Conservation (phyloP, 2,329 filamentous ascomycete species). For the Fusarium redolens region DNA sequence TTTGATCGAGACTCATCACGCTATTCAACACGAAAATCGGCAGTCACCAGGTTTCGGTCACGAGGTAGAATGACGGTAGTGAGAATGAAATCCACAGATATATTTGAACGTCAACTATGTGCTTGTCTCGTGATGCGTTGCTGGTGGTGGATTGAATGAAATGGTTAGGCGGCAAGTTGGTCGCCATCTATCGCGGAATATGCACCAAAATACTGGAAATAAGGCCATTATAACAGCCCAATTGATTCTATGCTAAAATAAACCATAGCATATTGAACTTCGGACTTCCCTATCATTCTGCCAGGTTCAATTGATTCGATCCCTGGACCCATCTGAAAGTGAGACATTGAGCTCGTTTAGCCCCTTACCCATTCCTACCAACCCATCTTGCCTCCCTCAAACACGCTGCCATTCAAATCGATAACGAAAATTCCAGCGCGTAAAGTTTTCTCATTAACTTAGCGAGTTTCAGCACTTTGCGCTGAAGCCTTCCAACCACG, state of each 20-base stretch:
- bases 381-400: conserved; percentile 21
- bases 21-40: not conserved
- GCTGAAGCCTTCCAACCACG: not conserved
- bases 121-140: accelerated
- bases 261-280: accelerated
- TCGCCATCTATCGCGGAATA: not conserved
- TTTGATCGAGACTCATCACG: conserved; percentile 1
- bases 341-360: conserved; percentile 31
- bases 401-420: not conserved
- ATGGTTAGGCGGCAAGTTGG: not conserved
- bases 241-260: not conserved
- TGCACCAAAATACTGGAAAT: accelerated
- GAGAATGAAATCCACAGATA: accelerated
- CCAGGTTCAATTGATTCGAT: not conserved
- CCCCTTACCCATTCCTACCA: conserved; percentile 34
- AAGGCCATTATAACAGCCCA: not conserved
- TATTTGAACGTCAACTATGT: not conserved
- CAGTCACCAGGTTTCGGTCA: accelerated
- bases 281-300: accelerated
- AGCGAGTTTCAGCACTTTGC: conserved; percentile 7
- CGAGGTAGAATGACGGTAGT: accelerated
- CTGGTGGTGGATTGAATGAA: too few relatives aligned
- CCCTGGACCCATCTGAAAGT: not conserved
- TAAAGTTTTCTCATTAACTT: not conserved
- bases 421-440: conserved; percentile 4